Conservation (phyloP, 495 filamentous ascomycete genomes). For the Extremus antarcticus region DNA sequence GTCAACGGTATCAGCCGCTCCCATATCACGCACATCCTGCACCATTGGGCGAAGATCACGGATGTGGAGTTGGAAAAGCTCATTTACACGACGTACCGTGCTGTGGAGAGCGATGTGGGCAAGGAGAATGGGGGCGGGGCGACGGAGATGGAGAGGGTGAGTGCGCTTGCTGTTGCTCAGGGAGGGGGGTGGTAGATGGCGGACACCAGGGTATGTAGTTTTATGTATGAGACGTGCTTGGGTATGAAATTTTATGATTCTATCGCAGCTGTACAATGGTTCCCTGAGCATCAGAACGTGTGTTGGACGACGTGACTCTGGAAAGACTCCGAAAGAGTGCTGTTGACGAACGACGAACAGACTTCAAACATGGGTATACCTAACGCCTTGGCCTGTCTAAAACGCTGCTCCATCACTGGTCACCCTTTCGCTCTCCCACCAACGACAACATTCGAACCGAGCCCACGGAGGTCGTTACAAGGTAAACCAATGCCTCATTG, state of each 20-base stretch:
- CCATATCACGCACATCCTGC: slow-evolving; percentile 45
- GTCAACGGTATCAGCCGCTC: slow-evolving; percentile 41
- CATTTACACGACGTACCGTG: slow-evolving; percentile 74
- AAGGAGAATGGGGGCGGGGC: slow-evolving; percentile 45
- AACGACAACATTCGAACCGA: too few species aligned
- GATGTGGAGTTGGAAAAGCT: slow-evolving; percentile 60
- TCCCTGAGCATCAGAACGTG: background rate
- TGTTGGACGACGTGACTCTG: too few species aligned
- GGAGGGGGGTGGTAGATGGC: slow-evolving; percentile 76
- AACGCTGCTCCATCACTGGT: too few species aligned
- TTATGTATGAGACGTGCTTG: background rate
- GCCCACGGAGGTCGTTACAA: too few species aligned
- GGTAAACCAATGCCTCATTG: too few species aligned
- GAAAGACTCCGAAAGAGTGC: too few species aligned
- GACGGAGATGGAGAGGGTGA: slow-evolving; percentile 66
- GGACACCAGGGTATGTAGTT: background rate
- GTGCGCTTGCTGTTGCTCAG: slow-evolving; percentile 82
- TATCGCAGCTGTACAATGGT: background rate
- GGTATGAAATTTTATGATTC: background rate
- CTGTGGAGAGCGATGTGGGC: slow-evolving; percentile 90
- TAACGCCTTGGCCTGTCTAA: too few species aligned
- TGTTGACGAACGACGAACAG: too few species aligned
- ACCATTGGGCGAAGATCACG: slow-evolving; percentile 62
- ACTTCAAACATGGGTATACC: too few species aligned
- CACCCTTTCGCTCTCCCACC: too few species aligned